Base-by-base conservation (phyloP, 192 early-diverging fungal genomes). In the Phycomyces blakesleeanus region DNA sequence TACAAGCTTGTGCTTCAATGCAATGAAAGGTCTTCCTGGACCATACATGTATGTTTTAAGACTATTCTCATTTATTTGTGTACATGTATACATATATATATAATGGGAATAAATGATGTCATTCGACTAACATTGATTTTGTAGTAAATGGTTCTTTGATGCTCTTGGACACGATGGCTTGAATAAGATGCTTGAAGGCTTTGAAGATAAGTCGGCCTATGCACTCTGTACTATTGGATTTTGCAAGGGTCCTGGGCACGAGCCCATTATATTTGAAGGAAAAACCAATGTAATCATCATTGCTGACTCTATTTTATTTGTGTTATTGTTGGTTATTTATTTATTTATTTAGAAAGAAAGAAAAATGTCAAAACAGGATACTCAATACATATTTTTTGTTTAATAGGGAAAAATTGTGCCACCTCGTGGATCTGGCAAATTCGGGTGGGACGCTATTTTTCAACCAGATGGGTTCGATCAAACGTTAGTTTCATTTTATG, bases 361-460 rank as follows among this genome's bases (percentile, higher is more conserved):
- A 21, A n/a, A 40, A 61, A 15, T 14, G 41, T 14, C 24, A 20
- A n/a, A n/a, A n/a, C n/a, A n/a, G n/a, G 37, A 41, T 53, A 37
- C 21, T 63, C 20, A 27, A 53, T 38, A 26, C 5, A 34, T 39
- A 39, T 10, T 29, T 24, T 25, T 24, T 29, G 11, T 47, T n/a
- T 37, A 16, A 52, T 67, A 88, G 76, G 97, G 97, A 8, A 81
- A 64, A 7, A 97, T 98, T 67, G 97, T 98, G 0, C 79, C 76
- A 51, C 79, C 94, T 10, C 83, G 92, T 40, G 97, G 97, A 0
- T 88, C 91, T 10, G 67, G 72, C 11, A 72, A 76, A 53, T 98
- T 98, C 80, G 97, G 97, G 11, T 98, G 97, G 97, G 95, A 98
- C 83, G 89, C 95, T 8, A 80, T 96, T 34, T 98, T 98, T 71